Conservation (phyloP, 176 grass and related monocot genomes). For the Oryza punctata region DNA sequence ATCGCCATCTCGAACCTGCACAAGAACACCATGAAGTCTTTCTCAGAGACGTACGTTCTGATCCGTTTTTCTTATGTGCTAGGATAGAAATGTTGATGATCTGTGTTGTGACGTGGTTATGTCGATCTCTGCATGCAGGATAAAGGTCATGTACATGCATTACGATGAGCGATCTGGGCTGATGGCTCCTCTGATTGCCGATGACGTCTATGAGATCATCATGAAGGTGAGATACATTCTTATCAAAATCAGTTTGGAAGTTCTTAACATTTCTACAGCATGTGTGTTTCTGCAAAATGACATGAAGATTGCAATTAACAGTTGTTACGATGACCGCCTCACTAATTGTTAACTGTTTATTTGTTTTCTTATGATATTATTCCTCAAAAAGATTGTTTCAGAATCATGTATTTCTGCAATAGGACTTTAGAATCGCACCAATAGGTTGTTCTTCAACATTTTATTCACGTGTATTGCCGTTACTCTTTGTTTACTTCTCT, state of each 20-base stretch:
- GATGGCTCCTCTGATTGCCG: slow-evolving; percentile 75
- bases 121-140: slow-evolving; percentile 41
- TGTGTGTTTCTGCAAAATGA: neutral
- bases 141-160: slow-evolving; percentile 67
- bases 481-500: neutral
- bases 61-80: neutral
- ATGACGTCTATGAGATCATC: slow-evolving; percentile 70
- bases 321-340: neutral
- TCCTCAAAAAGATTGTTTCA: neutral
- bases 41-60: slow-evolving; percentile 67
- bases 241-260: neutral
- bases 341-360: neutral
- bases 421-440: neutral
- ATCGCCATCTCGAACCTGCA: slow-evolving; percentile 91
- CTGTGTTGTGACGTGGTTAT: neutral
- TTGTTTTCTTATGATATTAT: neutral
- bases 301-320: neutral
- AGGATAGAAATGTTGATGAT: neutral
- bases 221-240: slow-evolving; percentile 57
- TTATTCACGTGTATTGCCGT: neutral
- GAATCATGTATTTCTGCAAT: neutral
- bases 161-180: slow-evolving; percentile 61
- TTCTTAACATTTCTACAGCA: neutral
- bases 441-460: neutral
- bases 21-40: slow-evolving; percentile 80